Conservation (phyloP, 805 yeast genomes). For the fission yeast (Schizosaccharomyces pombe) region DNA sequence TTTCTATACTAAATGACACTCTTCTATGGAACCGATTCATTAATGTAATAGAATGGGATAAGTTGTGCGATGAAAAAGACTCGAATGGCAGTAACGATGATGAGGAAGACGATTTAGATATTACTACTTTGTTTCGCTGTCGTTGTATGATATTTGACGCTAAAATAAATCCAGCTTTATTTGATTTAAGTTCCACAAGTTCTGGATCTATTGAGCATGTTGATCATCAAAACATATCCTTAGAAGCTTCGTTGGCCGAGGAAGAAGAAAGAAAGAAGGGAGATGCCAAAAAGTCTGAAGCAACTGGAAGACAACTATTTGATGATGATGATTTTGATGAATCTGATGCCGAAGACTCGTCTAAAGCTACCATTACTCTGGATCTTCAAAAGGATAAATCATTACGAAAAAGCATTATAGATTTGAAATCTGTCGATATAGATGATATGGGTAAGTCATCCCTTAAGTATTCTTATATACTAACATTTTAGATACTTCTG, state of each 20-base stretch:
- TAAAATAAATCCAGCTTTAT: neutral
- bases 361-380: too few species aligned
- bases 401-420: too few species aligned
- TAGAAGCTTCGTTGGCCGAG: too few species aligned
- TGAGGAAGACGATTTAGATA: neutral
- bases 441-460: neutral
- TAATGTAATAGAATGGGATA: neutral
- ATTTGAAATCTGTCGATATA: neutral
- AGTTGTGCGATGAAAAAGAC: neutral
- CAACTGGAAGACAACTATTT: neutral
- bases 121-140: neutral
- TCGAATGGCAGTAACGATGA: slow-evolving; percentile 1
- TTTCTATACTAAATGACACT: neutral
- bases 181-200: too few species aligned
- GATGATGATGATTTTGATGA: neutral
- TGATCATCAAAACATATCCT: too few species aligned
- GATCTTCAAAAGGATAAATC: too few species aligned
- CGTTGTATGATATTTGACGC: neutral
- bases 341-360: neutral
- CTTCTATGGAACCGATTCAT: neutral
- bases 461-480: neutral
- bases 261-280: neutral
- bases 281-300: neutral
- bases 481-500: neutral
- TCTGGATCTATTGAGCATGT: too few species aligned